Evolutionary conservation across 2,329 filamentous ascomycete genomes (phyloP), one percentile per base, ranked within the genome.

Genomic region (Colletotrichum sp.): DNA sequence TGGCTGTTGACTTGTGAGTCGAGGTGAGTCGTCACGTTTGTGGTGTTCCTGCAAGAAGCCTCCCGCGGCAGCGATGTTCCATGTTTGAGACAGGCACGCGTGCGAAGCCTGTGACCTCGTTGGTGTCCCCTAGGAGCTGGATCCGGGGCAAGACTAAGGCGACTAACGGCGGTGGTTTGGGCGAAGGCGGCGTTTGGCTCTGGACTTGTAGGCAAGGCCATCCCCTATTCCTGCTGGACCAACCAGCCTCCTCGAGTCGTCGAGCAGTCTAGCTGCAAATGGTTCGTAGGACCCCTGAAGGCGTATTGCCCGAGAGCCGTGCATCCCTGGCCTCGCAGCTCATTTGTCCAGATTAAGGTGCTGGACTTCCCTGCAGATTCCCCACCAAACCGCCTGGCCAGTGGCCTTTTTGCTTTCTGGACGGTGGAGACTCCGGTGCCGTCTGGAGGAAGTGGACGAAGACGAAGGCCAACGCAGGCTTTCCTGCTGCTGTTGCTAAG

Each of bases 331-430:
- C 36, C 44, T 69, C 49, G 34, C 34, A 39, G 59, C 64, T 76
- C 70, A 69, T 76, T 74, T 69, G 70, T 74, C 74, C 64, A 74
- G 59, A 76, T 76, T 69, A 76, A 76, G 70, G 74, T 74, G 71
- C 70, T 69, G 63, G 27, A 25, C 59, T 64, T 69, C 70, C 70
- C 70, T 76, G 70, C 34, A 30, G 64, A 19, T 36, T 59, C 74
- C 39, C 64, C 74, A 69, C 64, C 74, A 76, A 65, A 74, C 30
- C 13, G 44, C 57, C 73, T 69, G 70, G 44, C 44, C 44, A 52
- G 44, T 52, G 44, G 64, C 44, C 59, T 65, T 69, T 62, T 74
- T 65, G 70, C 73, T 74, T 74, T 68, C 65, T 76, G 32, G 68
- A 65, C 32, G 44, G 65, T 66, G 57, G 44, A 71, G 57, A 39